These are phyloP conservation scores for Mycena polygramma DNA, from an alignment of 768 basidiomycete species.

Conservation along the genomic window DNA sequence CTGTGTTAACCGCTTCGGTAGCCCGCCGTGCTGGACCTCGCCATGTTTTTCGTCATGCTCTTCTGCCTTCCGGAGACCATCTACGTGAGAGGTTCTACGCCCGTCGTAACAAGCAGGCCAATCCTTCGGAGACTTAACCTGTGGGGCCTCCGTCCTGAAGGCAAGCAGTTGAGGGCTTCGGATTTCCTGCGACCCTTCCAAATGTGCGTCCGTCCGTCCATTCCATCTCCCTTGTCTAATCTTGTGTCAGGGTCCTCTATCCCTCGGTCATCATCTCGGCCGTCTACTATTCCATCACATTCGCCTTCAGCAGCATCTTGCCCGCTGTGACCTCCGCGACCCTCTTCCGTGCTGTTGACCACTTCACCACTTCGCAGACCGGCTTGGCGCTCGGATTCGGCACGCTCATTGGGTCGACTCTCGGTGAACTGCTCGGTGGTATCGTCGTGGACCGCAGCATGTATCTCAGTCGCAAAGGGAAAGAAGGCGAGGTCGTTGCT, in stretches of 20 bases:
- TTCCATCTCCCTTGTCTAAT: not conserved
- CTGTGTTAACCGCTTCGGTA: not conserved
- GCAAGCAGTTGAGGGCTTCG: slow-evolving; percentile 27
- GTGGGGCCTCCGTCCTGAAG: slow-evolving; percentile 34
- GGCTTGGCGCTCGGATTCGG: slow-evolving; percentile 36
- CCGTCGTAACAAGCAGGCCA: slow-evolving; percentile 26
- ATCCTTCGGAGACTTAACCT: slow-evolving; percentile 31
- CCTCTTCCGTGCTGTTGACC: slow-evolving; percentile 30
- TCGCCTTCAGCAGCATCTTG: slow-evolving; percentile 32
- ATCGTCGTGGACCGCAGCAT: slow-evolving; percentile 37
- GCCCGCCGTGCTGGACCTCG: slow-evolving; percentile 36
- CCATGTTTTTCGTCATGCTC: slow-evolving; percentile 37
- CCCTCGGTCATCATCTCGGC: slow-evolving; percentile 35
- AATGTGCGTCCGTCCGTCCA: slow-evolving; percentile 18
- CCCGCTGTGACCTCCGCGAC: slow-evolving; percentile 40
- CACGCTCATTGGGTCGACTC: slow-evolving; percentile 33
- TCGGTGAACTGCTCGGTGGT: slow-evolving; percentile 36
- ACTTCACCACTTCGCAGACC: slow-evolving; percentile 36
- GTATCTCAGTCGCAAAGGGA: slow-evolving; percentile 30
- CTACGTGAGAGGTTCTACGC: slow-evolving; percentile 27
- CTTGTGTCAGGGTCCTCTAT: slow-evolving; percentile 25
- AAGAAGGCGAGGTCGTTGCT: slow-evolving; percentile 25
- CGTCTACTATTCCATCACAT: slow-evolving; percentile 35
- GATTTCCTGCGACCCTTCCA: slow-evolving; percentile 37
- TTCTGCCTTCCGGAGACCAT: slow-evolving; percentile 39